Evolutionary conservation across 306 rosid species (phyloP).

Genomic region (Casuarina cunninghamiana): DNA sequence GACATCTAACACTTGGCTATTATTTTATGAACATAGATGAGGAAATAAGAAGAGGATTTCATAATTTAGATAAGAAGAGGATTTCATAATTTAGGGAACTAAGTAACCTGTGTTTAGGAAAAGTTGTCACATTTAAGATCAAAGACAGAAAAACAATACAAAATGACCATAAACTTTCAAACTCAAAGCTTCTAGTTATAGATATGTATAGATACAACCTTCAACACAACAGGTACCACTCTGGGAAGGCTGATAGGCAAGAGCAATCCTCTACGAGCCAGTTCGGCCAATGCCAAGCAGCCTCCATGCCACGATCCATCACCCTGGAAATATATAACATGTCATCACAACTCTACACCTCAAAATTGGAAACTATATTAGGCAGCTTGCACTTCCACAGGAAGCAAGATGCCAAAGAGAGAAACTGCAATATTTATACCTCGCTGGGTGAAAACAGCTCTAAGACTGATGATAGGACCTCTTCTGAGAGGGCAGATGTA

Average conservation of each 20-base stretch:
- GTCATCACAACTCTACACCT: constrained; percentile 8
- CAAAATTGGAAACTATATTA: constrained; percentile 1
- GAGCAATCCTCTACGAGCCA: constrained; percentile 97
- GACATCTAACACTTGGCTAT: not conserved
- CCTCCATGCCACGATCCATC: constrained; percentile 99
- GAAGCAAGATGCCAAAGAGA: constrained; percentile 26
- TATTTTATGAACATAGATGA: not conserved
- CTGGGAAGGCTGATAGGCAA: constrained; percentile 75
- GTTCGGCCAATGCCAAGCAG: constrained; percentile 96
- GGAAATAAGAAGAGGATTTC: not conserved
- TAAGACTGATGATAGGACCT: constrained; percentile 81
- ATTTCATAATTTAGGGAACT: not conserved
- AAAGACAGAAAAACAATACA: constrained; percentile 17
- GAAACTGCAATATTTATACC: constrained; percentile 46
- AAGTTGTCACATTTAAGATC: not conserved
- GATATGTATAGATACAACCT: constrained; percentile 51
- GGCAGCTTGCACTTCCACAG: not conserved
- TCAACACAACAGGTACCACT: constrained; percentile 88
- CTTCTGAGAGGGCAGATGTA: constrained; percentile 81
- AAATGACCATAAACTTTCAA: constrained; percentile 21
- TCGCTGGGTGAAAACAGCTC: constrained; percentile 92
- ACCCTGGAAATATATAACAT: constrained; percentile 54
- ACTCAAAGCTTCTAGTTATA: constrained; percentile 13
- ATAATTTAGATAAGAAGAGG: not conserved
- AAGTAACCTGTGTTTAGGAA: not conserved